Percentiles rank a stretch among this genome's conserved stretches.
Conservation (phyloP, 2,329 filamentous ascomycete species). For the Seiridium unicorne region DNA sequence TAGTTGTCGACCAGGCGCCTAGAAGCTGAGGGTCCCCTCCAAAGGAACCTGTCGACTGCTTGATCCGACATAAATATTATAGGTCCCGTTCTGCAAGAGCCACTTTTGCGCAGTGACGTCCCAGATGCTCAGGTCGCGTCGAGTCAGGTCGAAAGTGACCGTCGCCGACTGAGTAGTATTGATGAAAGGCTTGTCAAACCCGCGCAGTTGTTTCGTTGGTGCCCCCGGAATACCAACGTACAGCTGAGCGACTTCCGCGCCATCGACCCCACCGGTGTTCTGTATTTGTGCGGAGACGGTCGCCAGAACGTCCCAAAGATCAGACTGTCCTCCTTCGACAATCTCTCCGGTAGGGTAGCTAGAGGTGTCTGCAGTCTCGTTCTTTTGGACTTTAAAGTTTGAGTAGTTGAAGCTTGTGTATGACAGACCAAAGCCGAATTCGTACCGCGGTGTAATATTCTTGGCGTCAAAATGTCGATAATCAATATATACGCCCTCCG, state of each 20-base stretch:
- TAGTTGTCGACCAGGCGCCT: constrained; percentile 3
- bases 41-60: constrained; percentile 46
- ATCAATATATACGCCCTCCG: constrained; percentile 51
- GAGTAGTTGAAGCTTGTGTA: constrained; percentile 54
- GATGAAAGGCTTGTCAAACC: constrained; percentile 61
- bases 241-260: constrained; percentile 47
- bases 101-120: constrained; percentile 61
- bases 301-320: constrained; percentile 46
- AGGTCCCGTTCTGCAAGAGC: constrained; percentile 46
- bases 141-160: constrained; percentile 52
- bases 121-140: constrained; percentile 68
- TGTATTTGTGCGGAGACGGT: constrained; percentile 34
- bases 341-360: constrained; percentile 38
- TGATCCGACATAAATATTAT: constrained; percentile 43
- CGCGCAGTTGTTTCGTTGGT: constrained; percentile 60
- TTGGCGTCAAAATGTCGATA: constrained; percentile 53
- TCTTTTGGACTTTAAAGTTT: constrained; percentile 34
- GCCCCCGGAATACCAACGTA: constrained; percentile 43
- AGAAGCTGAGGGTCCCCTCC: constrained; percentile 35
- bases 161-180: constrained; percentile 40
- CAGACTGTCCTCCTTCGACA: constrained; percentile 40
- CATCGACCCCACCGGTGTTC: constrained; percentile 41
- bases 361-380: constrained; percentile 22
- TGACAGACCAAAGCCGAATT: constrained; percentile 56
- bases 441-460: constrained; percentile 48